A percentile compares a stretch with the other conserved stretches of the same genome.
Conservation (phyloP, 1,139 yeast genomes). For the Diutina pseudorugosa region DNA sequence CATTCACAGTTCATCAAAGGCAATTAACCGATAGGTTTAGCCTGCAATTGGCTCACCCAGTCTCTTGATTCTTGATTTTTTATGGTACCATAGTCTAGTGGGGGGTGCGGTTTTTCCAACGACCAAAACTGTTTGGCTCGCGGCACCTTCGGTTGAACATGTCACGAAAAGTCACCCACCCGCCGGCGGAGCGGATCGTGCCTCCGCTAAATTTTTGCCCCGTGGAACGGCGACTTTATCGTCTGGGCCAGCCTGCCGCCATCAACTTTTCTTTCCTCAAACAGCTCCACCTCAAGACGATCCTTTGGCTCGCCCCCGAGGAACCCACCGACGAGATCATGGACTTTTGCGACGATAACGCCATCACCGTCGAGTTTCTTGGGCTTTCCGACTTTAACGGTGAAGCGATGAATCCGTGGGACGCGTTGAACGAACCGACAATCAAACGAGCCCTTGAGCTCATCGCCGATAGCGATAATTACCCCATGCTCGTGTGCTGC, state of each 20-base stretch:
- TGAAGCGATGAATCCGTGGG: constrained; percentile 69
- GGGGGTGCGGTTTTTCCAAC: neutral
- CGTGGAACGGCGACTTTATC: constrained; percentile 72
- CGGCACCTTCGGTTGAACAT: neutral
- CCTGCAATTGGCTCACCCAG: too few species aligned
- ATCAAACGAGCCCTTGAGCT: constrained; percentile 70
- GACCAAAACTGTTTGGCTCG: neutral
- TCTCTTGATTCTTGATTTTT: too few species aligned
- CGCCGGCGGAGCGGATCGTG: constrained; percentile 54
- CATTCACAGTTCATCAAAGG: too few species aligned
- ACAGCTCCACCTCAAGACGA: constrained; percentile 62
- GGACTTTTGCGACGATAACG: constrained; percentile 64
- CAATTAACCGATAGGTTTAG: too few species aligned
- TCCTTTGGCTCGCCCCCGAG: constrained; percentile 90
- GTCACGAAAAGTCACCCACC: constrained; percentile 5
- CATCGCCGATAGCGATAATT: constrained; percentile 56
- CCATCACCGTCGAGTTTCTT: constrained; percentile 51
- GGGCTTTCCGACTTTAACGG: constrained; percentile 42
- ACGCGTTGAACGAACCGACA: constrained; percentile 78
- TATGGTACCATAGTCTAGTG: too few species aligned
- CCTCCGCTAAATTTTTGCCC: constrained; percentile 96
- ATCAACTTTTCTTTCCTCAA: constrained; percentile 78
- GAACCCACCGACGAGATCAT: constrained; percentile 86
- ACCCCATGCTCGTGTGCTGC: constrained; percentile 84
- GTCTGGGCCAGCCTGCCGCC: constrained; percentile 96